Percentiles rank a stretch among this genome's conserved stretches.
Evolutionary conservation across 768 basidiomycete species (phyloP).

Genomic region (Suillus decipiens): DNA sequence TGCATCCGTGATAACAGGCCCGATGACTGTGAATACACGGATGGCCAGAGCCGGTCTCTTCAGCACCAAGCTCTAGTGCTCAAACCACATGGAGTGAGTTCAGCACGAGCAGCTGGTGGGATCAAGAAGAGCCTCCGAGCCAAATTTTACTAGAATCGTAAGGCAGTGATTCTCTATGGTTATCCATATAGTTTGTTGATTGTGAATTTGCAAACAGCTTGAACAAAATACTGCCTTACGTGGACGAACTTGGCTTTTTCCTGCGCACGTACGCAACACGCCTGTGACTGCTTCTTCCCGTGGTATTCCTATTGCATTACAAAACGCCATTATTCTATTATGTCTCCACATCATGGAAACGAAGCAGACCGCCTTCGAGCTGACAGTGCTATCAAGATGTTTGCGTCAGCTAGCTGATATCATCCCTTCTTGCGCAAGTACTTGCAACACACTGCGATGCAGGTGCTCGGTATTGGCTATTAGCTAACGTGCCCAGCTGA

Average conservation of each 20-base stretch:
- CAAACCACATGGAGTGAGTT: background rate
- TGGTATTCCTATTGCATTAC: constrained; percentile 49
- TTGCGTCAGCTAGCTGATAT: constrained; percentile 47
- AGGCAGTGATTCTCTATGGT: constrained; percentile 12
- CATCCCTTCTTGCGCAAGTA: constrained; percentile 41
- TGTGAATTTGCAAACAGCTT: constrained; percentile 17
- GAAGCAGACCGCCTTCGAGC: constrained; percentile 40
- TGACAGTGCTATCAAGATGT: constrained; percentile 48
- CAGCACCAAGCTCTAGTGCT: constrained; percentile 3
- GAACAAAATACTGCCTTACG: constrained; percentile 52
- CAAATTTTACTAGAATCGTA: constrained; percentile 36
- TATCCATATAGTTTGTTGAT: background rate
- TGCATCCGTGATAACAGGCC: constrained; percentile 59
- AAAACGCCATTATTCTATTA: constrained; percentile 53
- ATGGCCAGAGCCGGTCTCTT: constrained; percentile 57
- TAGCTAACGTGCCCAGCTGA: background rate
- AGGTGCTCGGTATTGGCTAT: background rate
- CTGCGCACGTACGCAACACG: constrained; percentile 54
- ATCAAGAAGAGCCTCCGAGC: constrained; percentile 32
- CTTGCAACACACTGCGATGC: constrained; percentile 9
- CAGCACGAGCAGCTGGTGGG: background rate
- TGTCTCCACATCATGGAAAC: constrained; percentile 51
- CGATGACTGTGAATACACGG: constrained; percentile 73
- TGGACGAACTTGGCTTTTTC: constrained; percentile 66
- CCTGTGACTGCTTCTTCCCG: constrained; percentile 32